Evolutionary conservation across 768 basidiomycete species (phyloP), one percentile per base, ranked within the genome.

Genomic region (Albatrellus ellisii): DNA sequence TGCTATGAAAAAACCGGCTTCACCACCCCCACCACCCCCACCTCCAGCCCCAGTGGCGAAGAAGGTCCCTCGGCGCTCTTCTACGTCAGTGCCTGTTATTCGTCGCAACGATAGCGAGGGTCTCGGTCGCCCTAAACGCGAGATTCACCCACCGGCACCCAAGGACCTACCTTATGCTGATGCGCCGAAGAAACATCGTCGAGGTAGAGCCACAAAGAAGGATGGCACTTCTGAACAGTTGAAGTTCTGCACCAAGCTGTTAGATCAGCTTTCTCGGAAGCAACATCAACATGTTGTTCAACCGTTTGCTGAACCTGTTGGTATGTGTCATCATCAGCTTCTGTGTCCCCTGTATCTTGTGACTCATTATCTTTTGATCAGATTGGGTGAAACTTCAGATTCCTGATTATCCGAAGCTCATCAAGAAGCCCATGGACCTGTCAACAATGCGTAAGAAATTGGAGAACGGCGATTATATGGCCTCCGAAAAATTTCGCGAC

Each of bases 341-440:
- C 41, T 17, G 38, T n/a, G n/a, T n/a, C n/a, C n/a, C n/a, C n/a
- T n/a, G n/a, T n/a, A n/a, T n/a, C 10, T 7, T 12, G 24, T 26
- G n/a, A 39, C 27, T 17, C 6, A 17, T 34, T 46, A 9, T 45
- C 42, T 21, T 44, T 26, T 32, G 35, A 43, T 25, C 22, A 91
- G 91, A 95, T 58, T 77, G 79, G 62, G 64, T 77, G 32, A 76
- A 73, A 53, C 68, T 91, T 50, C 73, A 79, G 26, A 71, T 97
- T 36, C 94, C 92, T 0, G 67, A 71, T 15, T 99, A 99, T 59
- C 77, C 78, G 2, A 85, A 79, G 60, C 63, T 94, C 51, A 69
- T 99, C 58, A 94, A 91, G 68, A 79, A 77, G 53, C 95, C 95
- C 3, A 98, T 99, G 88, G 95, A 99, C 59, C 58, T 99, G 45